Conservation (phyloP, 73 alveolate species). For the Symbiodinium natans region DNA sequence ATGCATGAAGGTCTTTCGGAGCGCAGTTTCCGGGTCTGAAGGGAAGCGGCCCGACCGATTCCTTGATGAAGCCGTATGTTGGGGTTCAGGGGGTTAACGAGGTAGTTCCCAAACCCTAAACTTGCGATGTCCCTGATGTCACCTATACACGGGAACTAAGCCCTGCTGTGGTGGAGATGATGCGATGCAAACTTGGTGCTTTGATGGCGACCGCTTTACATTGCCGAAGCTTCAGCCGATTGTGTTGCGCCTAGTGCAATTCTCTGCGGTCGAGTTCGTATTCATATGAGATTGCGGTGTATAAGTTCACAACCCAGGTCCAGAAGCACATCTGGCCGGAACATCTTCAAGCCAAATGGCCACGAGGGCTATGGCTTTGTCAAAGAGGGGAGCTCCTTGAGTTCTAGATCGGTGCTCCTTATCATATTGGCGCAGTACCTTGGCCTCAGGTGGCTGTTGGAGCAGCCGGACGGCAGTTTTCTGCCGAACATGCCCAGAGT, state of each 20-base stretch:
- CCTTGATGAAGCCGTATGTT: too few relatives aligned
- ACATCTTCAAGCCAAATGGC: not conserved
- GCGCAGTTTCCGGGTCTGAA: too few relatives aligned
- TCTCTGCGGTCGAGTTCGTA: not conserved
- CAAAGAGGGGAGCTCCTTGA: not conserved
- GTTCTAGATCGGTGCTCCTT: not conserved
- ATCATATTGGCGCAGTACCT: not conserved
- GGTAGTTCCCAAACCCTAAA: too few relatives aligned
- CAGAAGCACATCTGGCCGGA: not conserved
- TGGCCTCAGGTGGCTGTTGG: constrained; percentile 20
- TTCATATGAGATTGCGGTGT: not conserved
- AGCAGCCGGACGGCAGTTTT: not conserved
- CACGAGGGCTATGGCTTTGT: not conserved
- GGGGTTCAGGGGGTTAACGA: too few relatives aligned
- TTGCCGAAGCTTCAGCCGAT: not conserved
- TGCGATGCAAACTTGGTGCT: constrained; percentile 1
- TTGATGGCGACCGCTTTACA: not conserved
- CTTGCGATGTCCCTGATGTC: too few relatives aligned
- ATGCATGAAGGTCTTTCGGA: too few relatives aligned
- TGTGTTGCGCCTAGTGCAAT: not conserved
- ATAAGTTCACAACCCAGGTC: not conserved
- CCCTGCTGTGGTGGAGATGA: not conserved
- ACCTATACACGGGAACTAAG: too few relatives aligned
- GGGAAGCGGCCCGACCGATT: too few relatives aligned
- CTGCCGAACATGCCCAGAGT: not conserved